phyloP scores from a whole-genome alignment of 1,284 basidiomycete species.

The Trametes pubescens region DNA sequence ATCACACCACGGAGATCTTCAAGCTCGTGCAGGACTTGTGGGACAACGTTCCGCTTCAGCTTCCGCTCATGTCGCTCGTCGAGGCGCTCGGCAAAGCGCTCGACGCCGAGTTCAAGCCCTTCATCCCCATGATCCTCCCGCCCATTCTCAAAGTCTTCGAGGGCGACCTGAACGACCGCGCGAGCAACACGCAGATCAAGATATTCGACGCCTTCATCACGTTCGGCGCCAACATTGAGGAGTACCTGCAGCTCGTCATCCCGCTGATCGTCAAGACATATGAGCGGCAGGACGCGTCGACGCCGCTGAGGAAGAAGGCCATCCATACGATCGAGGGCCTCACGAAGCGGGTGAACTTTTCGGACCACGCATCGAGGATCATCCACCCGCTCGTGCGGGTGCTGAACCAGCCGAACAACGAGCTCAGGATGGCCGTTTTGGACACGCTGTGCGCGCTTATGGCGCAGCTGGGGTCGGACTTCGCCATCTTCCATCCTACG shows the following conservation, averaged over 20 bases:
- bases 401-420: constrained; percentile 80
- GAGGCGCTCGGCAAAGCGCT: constrained; percentile 96
- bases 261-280: constrained; percentile 95
- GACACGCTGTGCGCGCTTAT: constrained; percentile 94
- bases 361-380: constrained; percentile 97
- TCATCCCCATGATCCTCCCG: constrained; percentile 92
- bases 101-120: constrained; percentile 98
- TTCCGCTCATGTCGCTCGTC: constrained; percentile 93
- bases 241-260: constrained; percentile 97
- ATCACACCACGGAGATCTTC: constrained; percentile 88
- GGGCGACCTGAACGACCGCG: constrained; percentile 83
- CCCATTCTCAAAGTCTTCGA: constrained; percentile 93
- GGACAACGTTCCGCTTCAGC: constrained; percentile 87
- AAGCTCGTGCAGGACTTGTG: constrained; percentile 88
- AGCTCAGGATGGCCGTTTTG: constrained; percentile 89
- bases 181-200: constrained; percentile 84
- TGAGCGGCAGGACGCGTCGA: constrained; percentile 83
- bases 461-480: constrained; percentile 94
- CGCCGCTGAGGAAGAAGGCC: constrained; percentile 85
- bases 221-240: constrained; percentile 97
- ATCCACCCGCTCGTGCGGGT: constrained; percentile 96
- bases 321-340: constrained; percentile 93
- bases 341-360: constrained; percentile 95
- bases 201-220: constrained; percentile 95
- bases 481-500: constrained; percentile 96